Evolutionary conservation across 1,284 basidiomycete species (phyloP), one percentile per base, ranked within the genome.

Genomic region (Cryptococcus sp.): DNA sequence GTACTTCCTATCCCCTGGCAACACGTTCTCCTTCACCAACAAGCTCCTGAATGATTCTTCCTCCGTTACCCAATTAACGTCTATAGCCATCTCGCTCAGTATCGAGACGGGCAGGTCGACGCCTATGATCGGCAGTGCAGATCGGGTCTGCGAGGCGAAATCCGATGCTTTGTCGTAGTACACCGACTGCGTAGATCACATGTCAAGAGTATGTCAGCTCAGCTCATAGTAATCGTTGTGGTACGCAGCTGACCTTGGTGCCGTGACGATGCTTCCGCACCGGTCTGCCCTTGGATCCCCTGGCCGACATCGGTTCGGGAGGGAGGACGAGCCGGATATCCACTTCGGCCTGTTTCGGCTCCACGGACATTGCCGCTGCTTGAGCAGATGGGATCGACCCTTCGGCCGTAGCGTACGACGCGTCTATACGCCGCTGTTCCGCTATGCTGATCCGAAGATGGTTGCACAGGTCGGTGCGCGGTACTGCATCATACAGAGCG

Each of bases 391-490:
- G 65, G 3, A 71, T 64, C 4, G 69, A 64, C 4, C 66, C 70
- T 49, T 74, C 74, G 4, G 61, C 65, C 1, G 63, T 62, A 17
- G 71, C 76, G 50, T 77, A 73, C 0, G 65, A 64, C 0, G 71
- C 69, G 57, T 80, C 79, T 35, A 78, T 70, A 6, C 75, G 68
- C 0, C 77, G 67, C 60, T 80, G 79, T 35, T 79, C 76, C n/a
- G 66, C 59, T 13, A 79, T 73, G 3, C 66, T 70, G 31, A 62
- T 57, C 8, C 73, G 67, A 15, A 80, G 71, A 57, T 74, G 72
- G 5, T 58, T 55, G 48, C 68, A 64, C 5, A 80, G 69, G 27
- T 79, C 76, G 20, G 67, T 65, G 15, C 76, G 75, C 16, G 69
- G 65, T 3, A 79, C 77, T 79, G 49, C 31, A n/a, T 15, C 16